Evolutionary conservation across 2,329 filamentous ascomycete species (phyloP).

Genomic region (Diplocarpon mali): DNA sequence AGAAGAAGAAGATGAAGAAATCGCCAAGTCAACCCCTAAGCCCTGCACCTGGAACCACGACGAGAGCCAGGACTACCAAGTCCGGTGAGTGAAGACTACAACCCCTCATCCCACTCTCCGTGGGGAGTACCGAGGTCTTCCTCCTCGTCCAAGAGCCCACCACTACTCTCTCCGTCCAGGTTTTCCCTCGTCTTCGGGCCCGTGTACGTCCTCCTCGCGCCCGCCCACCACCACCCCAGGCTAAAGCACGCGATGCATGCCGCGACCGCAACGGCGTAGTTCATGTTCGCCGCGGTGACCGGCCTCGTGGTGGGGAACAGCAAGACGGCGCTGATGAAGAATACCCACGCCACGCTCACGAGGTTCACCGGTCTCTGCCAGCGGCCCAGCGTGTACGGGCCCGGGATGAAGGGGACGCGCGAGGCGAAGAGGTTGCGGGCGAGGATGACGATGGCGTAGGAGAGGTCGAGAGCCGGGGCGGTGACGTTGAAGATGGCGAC

Average conservation of each 20-base stretch:
- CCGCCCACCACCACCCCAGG: slow-evolving; percentile 35
- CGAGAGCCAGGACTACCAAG: too few species aligned
- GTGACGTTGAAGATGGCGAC: slow-evolving; percentile 42
- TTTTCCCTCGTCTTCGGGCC: slow-evolving; percentile 45
- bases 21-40: too few species aligned
- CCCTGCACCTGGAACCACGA: too few species aligned
- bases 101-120: too few species aligned
- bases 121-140: too few species aligned
- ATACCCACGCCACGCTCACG: slow-evolving; percentile 47
- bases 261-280: slow-evolving; percentile 36
- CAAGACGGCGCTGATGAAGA: slow-evolving; percentile 51
- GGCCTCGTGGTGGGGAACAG: slow-evolving; percentile 39
- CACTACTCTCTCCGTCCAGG: too few species aligned
- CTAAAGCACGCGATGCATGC: slow-evolving; percentile 38
- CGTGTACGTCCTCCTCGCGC: slow-evolving; percentile 34
- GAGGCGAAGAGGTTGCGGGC: slow-evolving; percentile 28
- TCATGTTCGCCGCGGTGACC: slow-evolving; percentile 39
- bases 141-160: too few species aligned
- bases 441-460: slow-evolving; percentile 49
- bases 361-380: slow-evolving; percentile 45
- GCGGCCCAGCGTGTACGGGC: slow-evolving; percentile 44
- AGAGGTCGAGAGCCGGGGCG: slow-evolving; percentile 39
- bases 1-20: too few species aligned
- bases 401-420: slow-evolving; percentile 25
- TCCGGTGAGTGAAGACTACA: too few species aligned